Evolutionary conservation across 495 filamentous ascomycete genomes (phyloP).

Genomic region (Penicillium mononematosum): DNA sequence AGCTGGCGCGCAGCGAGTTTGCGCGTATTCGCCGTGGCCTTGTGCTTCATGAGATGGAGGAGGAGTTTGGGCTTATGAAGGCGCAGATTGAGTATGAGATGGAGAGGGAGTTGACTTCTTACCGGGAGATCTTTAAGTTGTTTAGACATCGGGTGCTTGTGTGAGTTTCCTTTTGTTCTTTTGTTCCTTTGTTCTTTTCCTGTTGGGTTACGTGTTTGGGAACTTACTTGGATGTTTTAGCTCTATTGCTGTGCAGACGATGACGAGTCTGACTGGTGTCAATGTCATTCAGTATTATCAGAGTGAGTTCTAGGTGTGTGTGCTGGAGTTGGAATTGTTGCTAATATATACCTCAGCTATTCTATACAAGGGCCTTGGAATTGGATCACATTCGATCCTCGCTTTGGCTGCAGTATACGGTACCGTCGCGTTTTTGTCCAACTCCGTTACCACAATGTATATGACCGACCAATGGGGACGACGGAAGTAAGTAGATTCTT

Average conservation of each 20-base stretch:
- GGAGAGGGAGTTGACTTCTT: constrained; percentile 53
- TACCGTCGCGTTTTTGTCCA: constrained; percentile 53
- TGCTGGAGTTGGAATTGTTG: not conserved
- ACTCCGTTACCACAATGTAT: constrained; percentile 51
- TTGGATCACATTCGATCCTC: constrained; percentile 49
- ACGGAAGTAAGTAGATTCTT: constrained; percentile 43
- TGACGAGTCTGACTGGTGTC: constrained; percentile 57
- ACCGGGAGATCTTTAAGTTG: constrained; percentile 51
- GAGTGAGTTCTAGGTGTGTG: constrained; percentile 32
- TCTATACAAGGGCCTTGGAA: constrained; percentile 57
- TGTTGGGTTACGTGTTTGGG: not conserved
- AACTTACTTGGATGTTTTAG: constrained; percentile 20
- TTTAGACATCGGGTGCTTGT: constrained; percentile 53
- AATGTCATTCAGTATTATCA: constrained; percentile 60
- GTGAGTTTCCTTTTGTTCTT: constrained; percentile 23
- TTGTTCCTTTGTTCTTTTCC: not conserved
- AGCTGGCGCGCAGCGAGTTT: constrained; percentile 51
- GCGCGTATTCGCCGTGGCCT: constrained; percentile 49
- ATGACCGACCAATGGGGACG: constrained; percentile 62
- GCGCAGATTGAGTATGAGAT: constrained; percentile 62
- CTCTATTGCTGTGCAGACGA: constrained; percentile 58
- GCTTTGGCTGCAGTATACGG: constrained; percentile 57
- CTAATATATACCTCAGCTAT: constrained; percentile 34
- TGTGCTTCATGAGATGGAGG: constrained; percentile 44
- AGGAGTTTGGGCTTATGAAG: constrained; percentile 56